phyloP scores from a whole-genome alignment of 805 yeast species.

The Schizosaccharomyces japonicus region DNA sequence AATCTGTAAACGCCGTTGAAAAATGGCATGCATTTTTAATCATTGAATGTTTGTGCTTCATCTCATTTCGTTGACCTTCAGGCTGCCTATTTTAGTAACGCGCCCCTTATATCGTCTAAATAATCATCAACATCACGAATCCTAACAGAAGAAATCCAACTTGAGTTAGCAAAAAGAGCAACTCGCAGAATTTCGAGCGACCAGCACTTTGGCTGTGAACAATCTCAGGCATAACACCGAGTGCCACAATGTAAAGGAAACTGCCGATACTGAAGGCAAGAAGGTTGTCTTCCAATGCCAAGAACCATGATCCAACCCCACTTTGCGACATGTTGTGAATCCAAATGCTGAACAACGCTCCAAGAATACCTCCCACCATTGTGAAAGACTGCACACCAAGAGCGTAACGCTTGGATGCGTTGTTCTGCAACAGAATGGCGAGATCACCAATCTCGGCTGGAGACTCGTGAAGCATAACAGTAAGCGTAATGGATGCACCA shows the following conservation, averaged over 20 bases:
- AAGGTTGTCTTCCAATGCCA: slow-evolving; percentile 27
- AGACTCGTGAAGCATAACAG: slow-evolving; percentile 52
- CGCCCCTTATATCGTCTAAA: too few relatives aligned
- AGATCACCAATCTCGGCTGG: slow-evolving; percentile 70
- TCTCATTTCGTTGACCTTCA: too few relatives aligned
- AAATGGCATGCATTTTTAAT: too few relatives aligned
- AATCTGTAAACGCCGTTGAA: too few relatives aligned
- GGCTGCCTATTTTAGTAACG: too few relatives aligned
- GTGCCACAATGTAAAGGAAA: slow-evolving; percentile 45
- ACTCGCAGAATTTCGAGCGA: too few relatives aligned
- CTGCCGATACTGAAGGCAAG: slow-evolving; percentile 55
- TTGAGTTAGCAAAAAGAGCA: too few relatives aligned
- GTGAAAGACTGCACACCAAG: slow-evolving; percentile 44
- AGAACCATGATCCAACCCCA: slow-evolving; percentile 25
- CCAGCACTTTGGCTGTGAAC: slow-evolving; percentile 19
- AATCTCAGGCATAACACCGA: slow-evolving; percentile 54
- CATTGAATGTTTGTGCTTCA: too few relatives aligned
- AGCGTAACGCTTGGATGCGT: slow-evolving; percentile 41
- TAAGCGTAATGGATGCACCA: slow-evolving; percentile 47
- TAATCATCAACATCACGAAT: too few relatives aligned
- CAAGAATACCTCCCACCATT: slow-evolving; percentile 38
- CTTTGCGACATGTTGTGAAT: slow-evolving; percentile 19
- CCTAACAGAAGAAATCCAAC: too few relatives aligned
- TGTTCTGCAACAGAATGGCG: slow-evolving; percentile 45
- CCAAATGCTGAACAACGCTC: slow-evolving; percentile 39